Percentiles rank a stretch among this genome's conserved stretches.
Evolutionary conservation across 139 green algal genomes (phyloP).

Genomic region (Chara braunii): DNA sequence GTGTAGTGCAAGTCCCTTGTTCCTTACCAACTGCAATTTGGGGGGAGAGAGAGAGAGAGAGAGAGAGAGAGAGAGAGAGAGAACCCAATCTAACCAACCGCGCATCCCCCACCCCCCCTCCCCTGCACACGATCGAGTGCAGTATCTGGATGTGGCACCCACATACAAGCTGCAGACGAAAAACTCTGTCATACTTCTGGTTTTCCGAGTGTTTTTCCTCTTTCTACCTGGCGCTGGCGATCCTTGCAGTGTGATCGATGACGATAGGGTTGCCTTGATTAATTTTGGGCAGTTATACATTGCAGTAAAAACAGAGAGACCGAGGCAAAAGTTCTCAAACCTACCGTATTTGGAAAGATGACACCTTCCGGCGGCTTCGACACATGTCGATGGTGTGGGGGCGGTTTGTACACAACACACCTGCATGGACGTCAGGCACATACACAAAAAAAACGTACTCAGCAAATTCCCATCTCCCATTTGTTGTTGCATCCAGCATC

Average conservation of each 20-base stretch:
- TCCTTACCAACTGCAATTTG: no score
- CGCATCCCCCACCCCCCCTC: no score
- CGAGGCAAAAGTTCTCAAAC: neutral
- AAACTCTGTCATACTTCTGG: no score
- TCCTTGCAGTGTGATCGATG: neutral
- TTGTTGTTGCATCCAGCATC: neutral
- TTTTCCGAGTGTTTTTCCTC: no score
- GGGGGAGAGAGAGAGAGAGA: no score
- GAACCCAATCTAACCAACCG: no score
- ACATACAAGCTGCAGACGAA: no score
- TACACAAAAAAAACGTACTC: neutral
- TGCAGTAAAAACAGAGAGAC: neutral
- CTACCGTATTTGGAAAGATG: conserved; percentile 9
- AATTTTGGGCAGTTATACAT: neutral
- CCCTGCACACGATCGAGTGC: no score
- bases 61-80: no score
- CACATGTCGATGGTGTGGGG: conserved; percentile 44
- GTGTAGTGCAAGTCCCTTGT: no score
- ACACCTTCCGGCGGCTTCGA: conserved; percentile 8
- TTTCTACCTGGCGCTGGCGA: no score
- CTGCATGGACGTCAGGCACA: neutral
- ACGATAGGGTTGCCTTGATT: neutral
- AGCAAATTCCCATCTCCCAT: neutral
- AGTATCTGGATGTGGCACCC: no score
- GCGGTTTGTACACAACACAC: conserved; percentile 56